phyloP scores from a whole-genome alignment of 257 asterid genomes.

The Lycium barbarum region DNA sequence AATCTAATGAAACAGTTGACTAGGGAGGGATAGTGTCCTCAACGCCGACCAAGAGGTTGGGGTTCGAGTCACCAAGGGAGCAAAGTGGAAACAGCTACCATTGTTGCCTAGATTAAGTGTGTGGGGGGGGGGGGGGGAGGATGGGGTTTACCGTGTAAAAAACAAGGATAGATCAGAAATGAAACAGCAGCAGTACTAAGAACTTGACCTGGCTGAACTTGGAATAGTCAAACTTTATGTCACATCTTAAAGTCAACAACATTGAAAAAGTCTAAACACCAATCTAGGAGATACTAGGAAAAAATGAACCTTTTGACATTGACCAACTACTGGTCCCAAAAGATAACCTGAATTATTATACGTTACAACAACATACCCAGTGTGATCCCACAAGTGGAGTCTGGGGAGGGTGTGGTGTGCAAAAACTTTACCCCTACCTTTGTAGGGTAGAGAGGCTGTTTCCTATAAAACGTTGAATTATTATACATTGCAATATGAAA shows the following conservation, averaged over 20 bases:
- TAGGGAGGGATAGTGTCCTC: not conserved
- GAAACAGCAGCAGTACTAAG: slow-evolving; percentile 9
- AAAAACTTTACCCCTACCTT: no score
- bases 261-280: not conserved
- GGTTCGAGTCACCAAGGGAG: not conserved
- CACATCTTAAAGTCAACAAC: slow-evolving; percentile 15
- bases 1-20: slow-evolving; percentile 10
- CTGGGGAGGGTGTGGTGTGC: no score
- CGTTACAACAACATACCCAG: not conserved
- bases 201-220: slow-evolving; percentile 25
- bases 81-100: not conserved
- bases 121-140: not conserved
- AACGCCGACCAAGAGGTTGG: not conserved
- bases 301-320: not conserved
- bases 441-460: no score
- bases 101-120: not conserved
- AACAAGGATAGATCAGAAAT: slow-evolving; percentile 4
- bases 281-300: not conserved
- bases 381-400: no score
- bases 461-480: not conserved
- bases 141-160: not conserved
- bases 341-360: not conserved
- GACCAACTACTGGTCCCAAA: not conserved
- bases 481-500: not conserved
- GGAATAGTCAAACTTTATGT: slow-evolving; percentile 1